A percentile compares a stretch with the other conserved stretches of the same genome.
phyloP scores from a whole-genome alignment of 768 basidiomycete genomes.

The Ramaria sp. region DNA sequence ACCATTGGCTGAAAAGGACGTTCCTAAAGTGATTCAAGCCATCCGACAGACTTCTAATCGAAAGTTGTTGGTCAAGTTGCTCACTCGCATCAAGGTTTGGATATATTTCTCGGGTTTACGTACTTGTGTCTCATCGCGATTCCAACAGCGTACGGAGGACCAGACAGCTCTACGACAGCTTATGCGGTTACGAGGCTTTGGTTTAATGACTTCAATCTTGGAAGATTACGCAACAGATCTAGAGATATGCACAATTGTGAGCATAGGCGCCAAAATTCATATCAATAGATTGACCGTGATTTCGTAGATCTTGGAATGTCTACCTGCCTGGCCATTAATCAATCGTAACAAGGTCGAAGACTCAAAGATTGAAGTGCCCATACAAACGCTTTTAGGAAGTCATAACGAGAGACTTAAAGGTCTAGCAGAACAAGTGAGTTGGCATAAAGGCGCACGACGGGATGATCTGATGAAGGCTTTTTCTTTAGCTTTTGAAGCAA shows the following conservation, averaged over 20 bases:
- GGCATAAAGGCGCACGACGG: background rate
- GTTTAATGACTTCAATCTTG: conserved; percentile 81
- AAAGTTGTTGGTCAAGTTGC: conserved; percentile 70
- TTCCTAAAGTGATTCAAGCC: conserved; percentile 82
- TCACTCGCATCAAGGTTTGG: conserved; percentile 73
- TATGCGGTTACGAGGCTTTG: conserved; percentile 88
- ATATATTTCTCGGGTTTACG: background rate
- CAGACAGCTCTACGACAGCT: conserved; percentile 67
- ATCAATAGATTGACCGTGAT: background rate
- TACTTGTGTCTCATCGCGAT: background rate
- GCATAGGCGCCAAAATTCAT: conserved; percentile 17
- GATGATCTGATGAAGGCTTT: background rate
- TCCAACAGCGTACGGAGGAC: conserved; percentile 74
- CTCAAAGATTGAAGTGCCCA: conserved; percentile 55
- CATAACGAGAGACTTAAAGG: conserved; percentile 46
- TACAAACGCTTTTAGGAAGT: conserved; percentile 41
- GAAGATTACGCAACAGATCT: conserved; percentile 62
- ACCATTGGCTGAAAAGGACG: conserved; percentile 62
- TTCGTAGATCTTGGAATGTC: conserved; percentile 49
- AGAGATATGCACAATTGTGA: conserved; percentile 61
- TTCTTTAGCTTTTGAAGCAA: conserved; percentile 53
- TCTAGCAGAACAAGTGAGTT: conserved; percentile 51
- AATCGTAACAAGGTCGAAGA: conserved; percentile 90
- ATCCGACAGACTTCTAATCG: conserved; percentile 80
- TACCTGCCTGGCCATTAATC: conserved; percentile 71